Evolutionary conservation across 805 yeast species (phyloP).

Genomic region (Saturnispora besseyi): DNA sequence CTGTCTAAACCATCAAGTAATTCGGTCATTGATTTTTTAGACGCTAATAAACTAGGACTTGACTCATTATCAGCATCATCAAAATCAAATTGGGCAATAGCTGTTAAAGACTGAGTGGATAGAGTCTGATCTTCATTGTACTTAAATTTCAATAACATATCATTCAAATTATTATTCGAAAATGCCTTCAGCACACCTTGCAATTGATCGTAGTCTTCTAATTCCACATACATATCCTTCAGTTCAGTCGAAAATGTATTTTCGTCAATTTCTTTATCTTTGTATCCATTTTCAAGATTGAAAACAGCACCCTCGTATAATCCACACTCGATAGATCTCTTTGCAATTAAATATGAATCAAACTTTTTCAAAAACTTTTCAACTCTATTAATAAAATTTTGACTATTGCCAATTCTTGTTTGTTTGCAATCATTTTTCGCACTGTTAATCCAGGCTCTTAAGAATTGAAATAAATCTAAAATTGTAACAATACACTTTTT

Average conservation of each 20-base stretch:
- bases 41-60: slow-evolving; percentile 12
- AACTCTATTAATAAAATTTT: slow-evolving; percentile 24
- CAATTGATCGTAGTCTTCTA: slow-evolving; percentile 83
- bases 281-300: slow-evolving; percentile 69
- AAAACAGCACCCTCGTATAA: slow-evolving; percentile 82
- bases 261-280: slow-evolving; percentile 30
- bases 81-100: slow-evolving; percentile 37
- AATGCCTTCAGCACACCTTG: slow-evolving; percentile 76
- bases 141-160: slow-evolving; percentile 71
- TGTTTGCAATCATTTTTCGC: slow-evolving; percentile 25
- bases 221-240: slow-evolving; percentile 75
- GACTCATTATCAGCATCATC: slow-evolving; percentile 15
- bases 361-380: slow-evolving; percentile 43
- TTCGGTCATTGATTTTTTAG: slow-evolving; percentile 38
- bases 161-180: slow-evolving; percentile 60
- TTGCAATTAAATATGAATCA: slow-evolving; percentile 65
- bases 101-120: slow-evolving; percentile 78
- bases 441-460: slow-evolving; percentile 61
- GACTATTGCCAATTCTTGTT: background rate
- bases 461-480: slow-evolving; percentile 73
- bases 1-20: slow-evolving; percentile 63
- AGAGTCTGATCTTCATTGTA: slow-evolving; percentile 80
- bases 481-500: slow-evolving; percentile 63
- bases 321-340: slow-evolving; percentile 71
- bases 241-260: slow-evolving; percentile 40